phyloP scores from a whole-genome alignment of 768 basidiomycete genomes.

The Boletus tomentosulus region DNA sequence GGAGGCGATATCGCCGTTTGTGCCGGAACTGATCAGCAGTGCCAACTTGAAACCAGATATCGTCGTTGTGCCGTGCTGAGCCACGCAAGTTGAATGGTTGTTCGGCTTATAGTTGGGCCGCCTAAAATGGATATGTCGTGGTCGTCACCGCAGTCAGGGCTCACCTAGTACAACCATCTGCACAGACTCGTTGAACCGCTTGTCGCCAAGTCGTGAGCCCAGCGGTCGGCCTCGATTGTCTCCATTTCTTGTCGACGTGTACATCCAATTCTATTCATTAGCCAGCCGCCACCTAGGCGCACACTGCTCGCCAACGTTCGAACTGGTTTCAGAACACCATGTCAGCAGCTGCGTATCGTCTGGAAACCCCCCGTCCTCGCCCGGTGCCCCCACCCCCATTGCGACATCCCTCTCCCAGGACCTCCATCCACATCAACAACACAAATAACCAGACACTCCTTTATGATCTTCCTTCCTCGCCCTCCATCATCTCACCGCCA shows the following conservation, averaged over 20 bases:
- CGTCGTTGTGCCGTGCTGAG: background rate
- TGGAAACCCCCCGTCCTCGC: constrained; percentile 60
- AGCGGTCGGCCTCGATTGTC: constrained; percentile 5
- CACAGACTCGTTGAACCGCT: constrained; percentile 6
- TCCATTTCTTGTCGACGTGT: constrained; percentile 14
- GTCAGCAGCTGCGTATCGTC: constrained; percentile 60
- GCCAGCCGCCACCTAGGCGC: constrained; percentile 14
- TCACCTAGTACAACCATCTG: constrained; percentile 24
- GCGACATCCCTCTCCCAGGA: constrained; percentile 44
- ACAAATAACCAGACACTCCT: constrained; percentile 61
- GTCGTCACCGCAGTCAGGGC: constrained; percentile 31
- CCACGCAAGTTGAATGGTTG: background rate
- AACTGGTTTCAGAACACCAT: constrained; percentile 41
- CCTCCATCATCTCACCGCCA: constrained; percentile 51
- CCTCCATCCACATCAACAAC: constrained; percentile 40
- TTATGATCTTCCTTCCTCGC: constrained; percentile 68
- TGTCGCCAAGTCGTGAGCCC: constrained; percentile 9
- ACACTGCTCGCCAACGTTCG: constrained; percentile 19
- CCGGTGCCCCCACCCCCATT: constrained; percentile 57
- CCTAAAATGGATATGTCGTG: constrained; percentile 22
- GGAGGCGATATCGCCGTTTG: too few relatives aligned
- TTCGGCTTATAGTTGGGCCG: constrained; percentile 4
- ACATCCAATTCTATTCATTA: constrained; percentile 12
- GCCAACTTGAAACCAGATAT: background rate
- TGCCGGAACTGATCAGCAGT: background rate